Evolutionary conservation across 2,329 filamentous ascomycete species (phyloP).

Genomic region (Colletotrichum plurivorum): DNA sequence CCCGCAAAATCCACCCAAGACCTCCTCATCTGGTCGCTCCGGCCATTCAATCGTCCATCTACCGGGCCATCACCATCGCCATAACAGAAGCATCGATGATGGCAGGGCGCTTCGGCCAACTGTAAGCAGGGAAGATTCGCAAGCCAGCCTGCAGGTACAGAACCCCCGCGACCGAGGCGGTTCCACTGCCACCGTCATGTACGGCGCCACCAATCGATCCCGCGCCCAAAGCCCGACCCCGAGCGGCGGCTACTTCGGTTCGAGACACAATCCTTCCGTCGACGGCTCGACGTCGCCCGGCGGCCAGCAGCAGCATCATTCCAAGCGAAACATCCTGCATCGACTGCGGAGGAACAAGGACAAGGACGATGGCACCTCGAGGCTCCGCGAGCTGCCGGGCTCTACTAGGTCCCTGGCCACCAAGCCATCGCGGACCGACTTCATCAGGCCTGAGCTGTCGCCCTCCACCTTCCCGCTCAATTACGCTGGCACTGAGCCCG

Average conservation of each 20-base stretch:
- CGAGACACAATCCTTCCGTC: conserved; percentile 59
- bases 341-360: conserved; percentile 67
- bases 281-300: conserved; percentile 73
- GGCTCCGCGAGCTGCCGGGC: conserved; percentile 63
- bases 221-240: conserved; percentile 88
- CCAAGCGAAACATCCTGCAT: conserved; percentile 63
- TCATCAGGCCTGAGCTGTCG: conserved; percentile 56
- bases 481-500: conserved; percentile 46
- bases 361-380: conserved; percentile 66
- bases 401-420: conserved; percentile 68
- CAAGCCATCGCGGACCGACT: conserved; percentile 64
- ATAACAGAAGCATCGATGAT: conserved; percentile 80
- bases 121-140: conserved; percentile 82
- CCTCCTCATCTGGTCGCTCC: conserved; percentile 74
- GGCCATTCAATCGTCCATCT: conserved; percentile 75
- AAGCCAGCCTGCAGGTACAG: conserved; percentile 58
- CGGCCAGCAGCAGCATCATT: conserved; percentile 53
- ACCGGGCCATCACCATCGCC: conserved; percentile 74
- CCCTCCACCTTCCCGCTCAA: conserved; percentile 54
- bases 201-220: conserved; percentile 59
- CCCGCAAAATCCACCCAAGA: conserved; percentile 68
- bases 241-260: conserved; percentile 71
- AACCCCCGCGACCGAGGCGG: conserved; percentile 67
- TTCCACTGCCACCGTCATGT: conserved; percentile 57
- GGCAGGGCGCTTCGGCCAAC: conserved; percentile 77